These are phyloP conservation scores for Stenogyne calaminthoides DNA, from an alignment of 305 asterid genomes.

Conservation along the genomic window DNA sequence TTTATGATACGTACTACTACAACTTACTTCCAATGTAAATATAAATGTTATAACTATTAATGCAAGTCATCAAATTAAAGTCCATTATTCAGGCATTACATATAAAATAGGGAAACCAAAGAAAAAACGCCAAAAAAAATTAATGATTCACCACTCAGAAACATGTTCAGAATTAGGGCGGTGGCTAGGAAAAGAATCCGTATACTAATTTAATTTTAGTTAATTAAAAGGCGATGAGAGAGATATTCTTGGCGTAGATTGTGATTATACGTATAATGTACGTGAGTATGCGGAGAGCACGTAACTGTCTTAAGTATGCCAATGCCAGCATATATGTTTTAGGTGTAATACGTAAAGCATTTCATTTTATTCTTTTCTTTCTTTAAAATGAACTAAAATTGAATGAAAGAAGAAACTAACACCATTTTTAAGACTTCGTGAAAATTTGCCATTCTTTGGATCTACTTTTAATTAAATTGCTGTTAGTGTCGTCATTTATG, in stretches of 20 bases:
- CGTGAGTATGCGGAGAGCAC: conserved; percentile 36
- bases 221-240: neutral
- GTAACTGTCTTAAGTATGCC: conserved; percentile 21
- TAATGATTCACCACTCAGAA: conserved; percentile 22
- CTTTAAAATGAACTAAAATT: neutral
- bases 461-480: neutral
- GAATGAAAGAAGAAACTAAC: neutral
- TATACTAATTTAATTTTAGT: neutral
- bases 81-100: conserved; percentile 12
- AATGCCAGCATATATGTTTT: conserved; percentile 21
- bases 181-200: conserved; percentile 25
- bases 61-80: neutral
- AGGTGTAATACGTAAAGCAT: conserved; percentile 36
- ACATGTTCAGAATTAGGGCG: conserved; percentile 34
- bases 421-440: neutral
- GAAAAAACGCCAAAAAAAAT: neutral
- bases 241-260: conserved; percentile 45
- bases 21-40: too few relatives aligned
- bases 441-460: neutral
- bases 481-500: neutral
- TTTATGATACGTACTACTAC: too few relatives aligned
- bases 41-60: too few relatives aligned
- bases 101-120: neutral
- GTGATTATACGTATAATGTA: conserved; percentile 34
- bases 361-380: conserved; percentile 41